These are phyloP conservation scores for Talaromyces borbonicus DNA, from an alignment of 495 filamentous ascomycete species.

Conservation along the genomic window DNA sequence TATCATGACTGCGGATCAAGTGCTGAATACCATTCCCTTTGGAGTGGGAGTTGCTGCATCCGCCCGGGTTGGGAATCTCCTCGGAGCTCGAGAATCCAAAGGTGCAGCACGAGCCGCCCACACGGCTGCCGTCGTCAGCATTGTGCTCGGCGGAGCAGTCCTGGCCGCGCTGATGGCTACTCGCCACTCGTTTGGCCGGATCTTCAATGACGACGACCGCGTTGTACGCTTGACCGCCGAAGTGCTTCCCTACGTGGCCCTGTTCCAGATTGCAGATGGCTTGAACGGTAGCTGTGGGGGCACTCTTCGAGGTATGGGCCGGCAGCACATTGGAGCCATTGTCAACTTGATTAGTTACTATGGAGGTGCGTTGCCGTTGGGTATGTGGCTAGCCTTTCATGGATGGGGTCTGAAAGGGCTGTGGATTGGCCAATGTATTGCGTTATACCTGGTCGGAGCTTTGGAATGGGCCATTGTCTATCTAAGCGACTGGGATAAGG, in stretches of 20 bases:
- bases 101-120: conserved; percentile 70
- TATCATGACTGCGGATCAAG: conserved; percentile 90
- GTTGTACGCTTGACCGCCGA: conserved; percentile 72
- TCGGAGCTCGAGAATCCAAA: conserved; percentile 57
- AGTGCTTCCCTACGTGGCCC: conserved; percentile 78
- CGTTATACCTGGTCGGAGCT: conserved; percentile 70
- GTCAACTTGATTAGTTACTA: conserved; percentile 91
- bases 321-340: conserved; percentile 80
- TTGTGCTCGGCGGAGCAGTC: conserved; percentile 56
- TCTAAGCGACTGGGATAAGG: conserved; percentile 65
- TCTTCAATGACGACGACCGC: conserved; percentile 71
- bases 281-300: conserved; percentile 82
- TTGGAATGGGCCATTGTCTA: conserved; percentile 77
- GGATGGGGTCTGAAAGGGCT: conserved; percentile 79
- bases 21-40: conserved; percentile 90
- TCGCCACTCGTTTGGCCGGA: conserved; percentile 65
- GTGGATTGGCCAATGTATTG: conserved; percentile 88
- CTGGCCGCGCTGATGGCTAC: conserved; percentile 64
- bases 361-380: conserved; percentile 69
- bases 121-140: conserved; percentile 64
- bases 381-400: conserved; percentile 80
- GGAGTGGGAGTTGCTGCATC: conserved; percentile 80
- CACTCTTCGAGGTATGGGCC: conserved; percentile 71
- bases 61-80: conserved; percentile 69
- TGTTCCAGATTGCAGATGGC: conserved; percentile 94